Evolutionary conservation across 2,329 filamentous ascomycete genomes (phyloP).

Genomic region (Lachnellula hyalina): DNA sequence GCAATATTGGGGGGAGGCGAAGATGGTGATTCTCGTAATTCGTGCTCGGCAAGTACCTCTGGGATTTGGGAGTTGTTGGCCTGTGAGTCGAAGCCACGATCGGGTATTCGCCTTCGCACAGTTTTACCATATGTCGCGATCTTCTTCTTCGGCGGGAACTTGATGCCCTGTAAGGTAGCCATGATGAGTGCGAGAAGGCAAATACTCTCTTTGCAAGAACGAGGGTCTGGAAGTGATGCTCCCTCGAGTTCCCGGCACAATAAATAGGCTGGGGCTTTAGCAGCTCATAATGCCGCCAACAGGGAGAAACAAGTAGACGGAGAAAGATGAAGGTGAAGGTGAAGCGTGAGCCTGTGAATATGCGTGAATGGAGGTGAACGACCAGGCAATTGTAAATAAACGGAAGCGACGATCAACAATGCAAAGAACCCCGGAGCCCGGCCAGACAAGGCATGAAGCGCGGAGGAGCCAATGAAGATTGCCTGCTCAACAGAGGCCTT

Average conservation of each 20-base stretch:
- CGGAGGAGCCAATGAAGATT: background rate
- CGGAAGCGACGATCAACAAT: no score
- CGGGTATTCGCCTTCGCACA: slow-evolving; percentile 25
- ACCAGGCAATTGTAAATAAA: background rate
- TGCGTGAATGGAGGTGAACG: background rate
- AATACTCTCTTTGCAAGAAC: background rate
- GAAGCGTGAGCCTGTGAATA: background rate
- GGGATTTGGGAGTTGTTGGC: slow-evolving; percentile 19
- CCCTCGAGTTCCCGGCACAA: background rate
- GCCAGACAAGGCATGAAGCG: background rate
- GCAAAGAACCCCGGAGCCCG: no score
- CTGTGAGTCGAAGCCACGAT: slow-evolving; percentile 21
- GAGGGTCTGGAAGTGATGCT: background rate
- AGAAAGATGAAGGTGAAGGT: background rate
- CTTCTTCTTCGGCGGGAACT: slow-evolving; percentile 27
- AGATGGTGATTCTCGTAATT: background rate
- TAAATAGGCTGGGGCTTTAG: no score
- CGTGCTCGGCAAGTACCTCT: slow-evolving; percentile 6
- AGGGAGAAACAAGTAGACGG: background rate
- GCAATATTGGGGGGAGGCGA: background rate
- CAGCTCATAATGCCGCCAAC: no score
- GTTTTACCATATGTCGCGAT: slow-evolving; percentile 32
- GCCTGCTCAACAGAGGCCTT: background rate
- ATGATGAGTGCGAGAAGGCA: slow-evolving; percentile 11
- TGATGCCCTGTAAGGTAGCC: slow-evolving; percentile 24